Base-by-base conservation (phyloP, 805 yeast species). In the Lachancea sp. region DNA sequence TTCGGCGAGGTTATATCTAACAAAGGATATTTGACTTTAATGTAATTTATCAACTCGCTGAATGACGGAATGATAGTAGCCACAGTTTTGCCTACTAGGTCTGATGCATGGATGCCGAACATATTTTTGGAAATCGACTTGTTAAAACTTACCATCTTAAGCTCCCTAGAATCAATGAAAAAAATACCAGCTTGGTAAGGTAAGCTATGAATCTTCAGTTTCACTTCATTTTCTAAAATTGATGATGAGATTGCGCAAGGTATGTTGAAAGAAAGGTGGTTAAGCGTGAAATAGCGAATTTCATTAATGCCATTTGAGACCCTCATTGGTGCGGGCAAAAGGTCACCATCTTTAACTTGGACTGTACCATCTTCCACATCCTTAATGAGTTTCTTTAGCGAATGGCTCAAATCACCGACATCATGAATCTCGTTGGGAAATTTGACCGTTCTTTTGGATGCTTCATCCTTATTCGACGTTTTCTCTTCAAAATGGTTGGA, bases 181-280 rank as follows among this genome's bases (percentile, higher is more conserved):
- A 87, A 79, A 20, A 85, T 75, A 29, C 96, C 96, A 1, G 95
- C 92, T 50, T 86, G 83, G 60, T 85, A 84, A 0, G 95, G 95
- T 51, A 86, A 61, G 4, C 89, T 71, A 54, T 83, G 89, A 15
- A 86, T 71, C 48, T 83, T 80, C 41, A 85, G 55, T 52, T 81
- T 75, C 1, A 67, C 49, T 29, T 69, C 65, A 28, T 67, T 70
- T 38, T 71, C 69, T 38, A 77, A 77, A 17, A 80, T 52, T 23
- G 74, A 74, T 1, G 84, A 74, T 0, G 86, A 73, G 4, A 80
- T 71, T 1, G 92, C 92, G 67, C 89, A 81, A 0, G 94, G 94
- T 9, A 78, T 71, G 55, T 69, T 71, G 29, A 67, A 68, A 1
- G 60, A 56, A 26, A 60, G 61, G 36, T 72, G 71, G 15, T 64